phyloP scores from a whole-genome alignment of 1,284 basidiomycete genomes.

The Ustilago vetiveriae region DNA sequence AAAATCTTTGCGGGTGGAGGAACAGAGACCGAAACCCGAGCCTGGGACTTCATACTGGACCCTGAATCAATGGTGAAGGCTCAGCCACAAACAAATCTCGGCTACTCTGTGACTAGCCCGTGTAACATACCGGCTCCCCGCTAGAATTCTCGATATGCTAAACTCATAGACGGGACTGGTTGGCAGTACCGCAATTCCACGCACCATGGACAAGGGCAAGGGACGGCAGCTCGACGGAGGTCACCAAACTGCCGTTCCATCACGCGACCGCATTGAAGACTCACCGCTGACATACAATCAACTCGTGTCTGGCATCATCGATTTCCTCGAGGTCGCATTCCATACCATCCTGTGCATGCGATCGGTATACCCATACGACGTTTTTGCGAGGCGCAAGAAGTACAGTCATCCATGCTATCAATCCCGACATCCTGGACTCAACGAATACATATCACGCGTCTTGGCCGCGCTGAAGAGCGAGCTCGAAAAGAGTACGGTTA shows the following conservation, averaged over 20 bases:
- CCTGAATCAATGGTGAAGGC: no score
- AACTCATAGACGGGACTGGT: neutral
- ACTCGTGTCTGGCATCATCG: slow-evolving; percentile 38
- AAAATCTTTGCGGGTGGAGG: neutral
- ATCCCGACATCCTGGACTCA: slow-evolving; percentile 85
- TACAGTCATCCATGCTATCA: slow-evolving; percentile 90
- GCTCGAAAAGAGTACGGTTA: slow-evolving; percentile 68
- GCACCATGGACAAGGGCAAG: slow-evolving; percentile 50
- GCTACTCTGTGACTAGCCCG: no score
- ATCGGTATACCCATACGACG: slow-evolving; percentile 84
- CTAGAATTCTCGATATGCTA: no score
- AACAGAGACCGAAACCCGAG: slow-evolving; percentile 16
- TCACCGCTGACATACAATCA: slow-evolving; percentile 51
- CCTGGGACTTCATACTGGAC: slow-evolving; percentile 7
- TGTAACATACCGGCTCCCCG: no score
- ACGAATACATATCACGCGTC: slow-evolving; percentile 85
- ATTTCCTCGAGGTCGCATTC: slow-evolving; percentile 81
- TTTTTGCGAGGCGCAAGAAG: slow-evolving; percentile 86
- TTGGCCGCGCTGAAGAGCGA: slow-evolving; percentile 80
- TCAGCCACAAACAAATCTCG: slow-evolving; percentile 4
- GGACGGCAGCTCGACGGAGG: slow-evolving; percentile 24
- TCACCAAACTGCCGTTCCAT: slow-evolving; percentile 4
- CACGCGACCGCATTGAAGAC: slow-evolving; percentile 33
- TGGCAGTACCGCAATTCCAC: no score
- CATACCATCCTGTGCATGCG: slow-evolving; percentile 90